Evolutionary conservation across 352 stramenopile species (phyloP).

Genomic region (Lagenidium sp.): DNA sequence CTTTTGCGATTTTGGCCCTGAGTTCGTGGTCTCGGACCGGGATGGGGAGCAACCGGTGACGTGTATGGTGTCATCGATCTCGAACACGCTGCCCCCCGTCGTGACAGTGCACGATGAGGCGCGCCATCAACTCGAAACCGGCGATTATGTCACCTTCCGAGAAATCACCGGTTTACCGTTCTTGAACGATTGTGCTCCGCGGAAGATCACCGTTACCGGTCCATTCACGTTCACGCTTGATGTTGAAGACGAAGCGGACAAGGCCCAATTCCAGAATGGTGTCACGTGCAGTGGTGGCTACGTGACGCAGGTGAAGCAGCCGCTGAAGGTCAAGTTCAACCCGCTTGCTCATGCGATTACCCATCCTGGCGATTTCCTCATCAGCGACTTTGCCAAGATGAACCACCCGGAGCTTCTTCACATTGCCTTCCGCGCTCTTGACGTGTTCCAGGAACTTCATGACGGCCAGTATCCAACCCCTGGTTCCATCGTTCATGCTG

Average conservation of each 20-base stretch:
- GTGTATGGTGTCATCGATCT: slow-evolving; percentile 92
- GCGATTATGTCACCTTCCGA: slow-evolving; percentile 95
- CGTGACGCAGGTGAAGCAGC: slow-evolving; percentile 95
- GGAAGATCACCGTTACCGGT: slow-evolving; percentile 76
- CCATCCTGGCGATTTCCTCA: slow-evolving; percentile 92
- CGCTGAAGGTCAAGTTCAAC: slow-evolving; percentile 91
- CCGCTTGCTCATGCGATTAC: slow-evolving; percentile 76
- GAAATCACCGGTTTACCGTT: slow-evolving; percentile 91
- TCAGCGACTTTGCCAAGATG: slow-evolving; percentile 98
- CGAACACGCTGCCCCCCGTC: slow-evolving; percentile 67
- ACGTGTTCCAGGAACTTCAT: slow-evolving; percentile 76
- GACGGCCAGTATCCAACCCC: slow-evolving; percentile 77
- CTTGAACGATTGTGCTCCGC: slow-evolving; percentile 65
- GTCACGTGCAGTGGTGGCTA: slow-evolving; percentile 75
- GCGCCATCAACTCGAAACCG: slow-evolving; percentile 95
- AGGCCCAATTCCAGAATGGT: slow-evolving; percentile 49
- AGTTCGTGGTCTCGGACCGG: slow-evolving; percentile 92
- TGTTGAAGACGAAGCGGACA: slow-evolving; percentile 56
- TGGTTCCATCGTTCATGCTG: slow-evolving; percentile 74
- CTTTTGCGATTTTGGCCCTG: slow-evolving; percentile 97
- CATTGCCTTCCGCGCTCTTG: slow-evolving; percentile 83
- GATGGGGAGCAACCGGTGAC: slow-evolving; percentile 91
- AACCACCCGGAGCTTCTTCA: slow-evolving; percentile 89
- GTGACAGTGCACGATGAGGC: slow-evolving; percentile 98
- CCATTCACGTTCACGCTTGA: slow-evolving; percentile 97